phyloP scores from a whole-genome alignment of 2,329 filamentous ascomycete species.

The Eutypella sp. region DNA sequence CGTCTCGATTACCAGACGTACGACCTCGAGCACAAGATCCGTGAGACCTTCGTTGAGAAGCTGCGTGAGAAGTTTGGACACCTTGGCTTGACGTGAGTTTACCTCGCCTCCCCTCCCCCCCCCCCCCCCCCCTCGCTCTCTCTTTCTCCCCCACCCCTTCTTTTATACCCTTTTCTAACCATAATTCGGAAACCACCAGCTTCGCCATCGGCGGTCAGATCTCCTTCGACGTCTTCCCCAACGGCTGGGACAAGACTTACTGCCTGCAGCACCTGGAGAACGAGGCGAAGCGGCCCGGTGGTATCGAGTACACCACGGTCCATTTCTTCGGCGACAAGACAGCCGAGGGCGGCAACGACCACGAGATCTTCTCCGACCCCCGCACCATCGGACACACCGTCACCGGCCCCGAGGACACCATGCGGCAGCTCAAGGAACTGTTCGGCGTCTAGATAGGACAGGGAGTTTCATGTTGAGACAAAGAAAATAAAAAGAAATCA shows the following conservation, averaged over 20 bases:
- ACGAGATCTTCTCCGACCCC: slow-evolving; percentile 81
- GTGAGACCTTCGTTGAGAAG: slow-evolving; percentile 68
- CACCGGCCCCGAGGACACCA: slow-evolving; percentile 75
- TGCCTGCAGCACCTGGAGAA: slow-evolving; percentile 82
- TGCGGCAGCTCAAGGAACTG: slow-evolving; percentile 71
- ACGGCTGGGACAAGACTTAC: slow-evolving; percentile 98
- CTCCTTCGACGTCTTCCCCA: slow-evolving; percentile 96
- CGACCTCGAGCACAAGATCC: slow-evolving; percentile 72
- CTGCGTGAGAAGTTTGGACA: slow-evolving; percentile 79
- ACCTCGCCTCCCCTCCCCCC: slow-evolving; percentile 2
- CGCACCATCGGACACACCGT: slow-evolving; percentile 85
- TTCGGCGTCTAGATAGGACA: slow-evolving; percentile 72
- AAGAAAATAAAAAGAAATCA: background rate
- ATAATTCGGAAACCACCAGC: too few species aligned
- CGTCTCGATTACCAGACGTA: slow-evolving; percentile 76
- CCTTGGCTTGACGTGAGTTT: slow-evolving; percentile 72
- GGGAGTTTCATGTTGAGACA: too few species aligned
- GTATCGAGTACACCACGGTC: slow-evolving; percentile 76
- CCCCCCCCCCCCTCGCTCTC: slow-evolving; percentile 2
- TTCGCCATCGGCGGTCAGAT: slow-evolving; percentile 97
- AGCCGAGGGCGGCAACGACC: slow-evolving; percentile 86
- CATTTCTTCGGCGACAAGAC: slow-evolving; percentile 99
- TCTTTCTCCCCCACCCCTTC: slow-evolving; percentile 1
- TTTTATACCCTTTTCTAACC: slow-evolving; percentile 3
- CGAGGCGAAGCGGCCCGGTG: slow-evolving; percentile 65